A percentile compares a stretch with the other conserved stretches of the same genome.
phyloP scores from a whole-genome alignment of 768 basidiomycete genomes.

The Boletus huronensis region DNA sequence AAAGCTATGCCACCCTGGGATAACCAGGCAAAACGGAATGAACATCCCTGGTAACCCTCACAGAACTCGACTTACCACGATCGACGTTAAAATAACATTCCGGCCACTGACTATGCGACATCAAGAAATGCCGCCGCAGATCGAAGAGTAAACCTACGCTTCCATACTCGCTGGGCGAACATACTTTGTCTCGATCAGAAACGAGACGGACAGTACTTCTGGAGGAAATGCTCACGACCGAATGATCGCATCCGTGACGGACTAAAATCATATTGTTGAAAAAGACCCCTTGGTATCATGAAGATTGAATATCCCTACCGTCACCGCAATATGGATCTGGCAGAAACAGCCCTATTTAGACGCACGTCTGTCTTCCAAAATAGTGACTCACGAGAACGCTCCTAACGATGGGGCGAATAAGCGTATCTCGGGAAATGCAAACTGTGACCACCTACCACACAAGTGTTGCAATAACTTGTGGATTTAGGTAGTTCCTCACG shows the following conservation, averaged over 20 bases:
- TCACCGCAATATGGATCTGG: conserved; percentile 51
- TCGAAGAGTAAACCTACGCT: conserved; percentile 34
- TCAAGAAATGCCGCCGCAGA: neutral
- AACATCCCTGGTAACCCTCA: neutral
- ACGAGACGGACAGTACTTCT: neutral
- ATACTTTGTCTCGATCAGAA: conserved; percentile 29
- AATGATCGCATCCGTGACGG: conserved; percentile 46
- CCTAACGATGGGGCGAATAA: conserved; percentile 31
- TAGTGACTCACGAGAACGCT: conserved; percentile 47
- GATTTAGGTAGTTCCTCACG: conserved; percentile 49
- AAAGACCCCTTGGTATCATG: neutral
- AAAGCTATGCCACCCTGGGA: conserved; percentile 33
- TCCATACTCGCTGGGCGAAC: conserved; percentile 48
- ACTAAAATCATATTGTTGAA: conserved; percentile 30
- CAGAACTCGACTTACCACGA: conserved; percentile 40
- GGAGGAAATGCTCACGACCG: conserved; percentile 29
- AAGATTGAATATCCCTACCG: conserved; percentile 36
- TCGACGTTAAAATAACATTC: conserved; percentile 39
- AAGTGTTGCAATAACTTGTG: conserved; percentile 38
- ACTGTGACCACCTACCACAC: conserved; percentile 38
- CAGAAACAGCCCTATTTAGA: neutral
- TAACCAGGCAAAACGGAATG: conserved; percentile 8
- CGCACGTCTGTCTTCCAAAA: neutral
- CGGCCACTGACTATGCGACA: conserved; percentile 41
- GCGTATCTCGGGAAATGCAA: neutral